These are phyloP conservation scores for Aspergillus flavus DNA, from an alignment of 2,329 filamentous ascomycete species.

Conservation along the genomic window DNA sequence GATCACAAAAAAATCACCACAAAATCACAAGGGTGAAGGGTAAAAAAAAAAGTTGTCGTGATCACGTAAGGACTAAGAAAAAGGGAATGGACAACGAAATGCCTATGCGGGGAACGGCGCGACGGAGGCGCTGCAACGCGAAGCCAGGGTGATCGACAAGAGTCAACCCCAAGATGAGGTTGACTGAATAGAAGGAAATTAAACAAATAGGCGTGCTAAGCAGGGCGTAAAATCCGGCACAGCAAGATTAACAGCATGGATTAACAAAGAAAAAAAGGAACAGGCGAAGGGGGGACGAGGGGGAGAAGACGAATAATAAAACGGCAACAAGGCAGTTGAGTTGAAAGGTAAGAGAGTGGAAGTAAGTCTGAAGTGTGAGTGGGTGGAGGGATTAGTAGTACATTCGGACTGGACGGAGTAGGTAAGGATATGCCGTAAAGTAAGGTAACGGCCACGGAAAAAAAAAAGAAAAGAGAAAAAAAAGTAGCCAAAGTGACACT, in stretches of 20 bases:
- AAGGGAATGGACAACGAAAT: slow-evolving; percentile 18
- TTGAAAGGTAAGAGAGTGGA: slow-evolving; percentile 9
- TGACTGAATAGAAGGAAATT: slow-evolving; percentile 10
- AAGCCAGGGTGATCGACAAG: slow-evolving; percentile 31
- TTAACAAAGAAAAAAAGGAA: not conserved
- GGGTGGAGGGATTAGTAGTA: slow-evolving; percentile 8
- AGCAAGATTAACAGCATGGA: slow-evolving; percentile 4
- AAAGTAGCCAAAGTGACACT: not conserved
- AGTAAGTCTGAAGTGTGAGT: slow-evolving; percentile 7
- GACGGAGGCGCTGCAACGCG: slow-evolving; percentile 26
- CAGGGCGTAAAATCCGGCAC: not conserved
- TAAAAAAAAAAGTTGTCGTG: slow-evolving; percentile 5
- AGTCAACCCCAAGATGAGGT: slow-evolving; percentile 22
- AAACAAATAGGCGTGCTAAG: slow-evolving; percentile 1
- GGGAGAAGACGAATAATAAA: slow-evolving; percentile 9
- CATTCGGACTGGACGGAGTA: slow-evolving; percentile 1
- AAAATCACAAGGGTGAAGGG: not conserved
- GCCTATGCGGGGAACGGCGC: slow-evolving; percentile 31
- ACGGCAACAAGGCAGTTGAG: slow-evolving; percentile 1
- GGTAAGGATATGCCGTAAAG: slow-evolving; percentile 4
- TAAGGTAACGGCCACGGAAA: not conserved
- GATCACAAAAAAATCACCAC: not conserved
- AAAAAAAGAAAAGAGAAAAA: not conserved
- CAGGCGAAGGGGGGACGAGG: slow-evolving; percentile 2
- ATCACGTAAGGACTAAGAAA: slow-evolving; percentile 19